phyloP scores from a whole-genome alignment of 169 alveolate species.

The Amoebophrya sp. region DNA sequence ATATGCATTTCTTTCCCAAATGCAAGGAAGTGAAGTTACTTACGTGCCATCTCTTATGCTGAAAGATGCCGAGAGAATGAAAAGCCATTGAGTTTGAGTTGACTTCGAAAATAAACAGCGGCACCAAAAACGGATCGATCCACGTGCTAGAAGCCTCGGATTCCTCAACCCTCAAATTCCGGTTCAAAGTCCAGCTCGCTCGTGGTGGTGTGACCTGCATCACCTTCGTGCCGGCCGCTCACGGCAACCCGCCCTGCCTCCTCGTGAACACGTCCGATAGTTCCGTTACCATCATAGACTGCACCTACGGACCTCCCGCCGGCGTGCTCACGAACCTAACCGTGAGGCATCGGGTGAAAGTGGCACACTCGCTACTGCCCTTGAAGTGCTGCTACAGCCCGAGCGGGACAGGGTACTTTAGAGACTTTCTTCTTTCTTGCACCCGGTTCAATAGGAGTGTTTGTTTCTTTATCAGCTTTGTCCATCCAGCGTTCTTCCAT shows the following conservation, averaged over 20 bases:
- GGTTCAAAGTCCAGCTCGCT: constrained; percentile 40
- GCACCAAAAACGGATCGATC: constrained; percentile 37
- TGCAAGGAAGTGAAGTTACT: too few relatives aligned
- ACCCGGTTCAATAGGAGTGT: too few relatives aligned
- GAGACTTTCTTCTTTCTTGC: neutral
- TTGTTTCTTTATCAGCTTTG: neutral
- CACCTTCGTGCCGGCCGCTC: constrained; percentile 52
- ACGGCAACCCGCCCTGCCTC: constrained; percentile 47
- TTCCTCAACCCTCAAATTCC: constrained; percentile 43
- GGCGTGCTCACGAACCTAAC: constrained; percentile 51
- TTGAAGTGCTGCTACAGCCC: constrained; percentile 49
- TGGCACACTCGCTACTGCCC: constrained; percentile 53
- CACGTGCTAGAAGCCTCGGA: constrained; percentile 50
- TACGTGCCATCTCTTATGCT: too few relatives aligned
- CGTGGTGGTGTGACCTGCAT: constrained; percentile 52
- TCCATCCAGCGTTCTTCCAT: neutral
- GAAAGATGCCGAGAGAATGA: too few relatives aligned
- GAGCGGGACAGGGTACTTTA: constrained; percentile 42
- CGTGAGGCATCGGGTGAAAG: constrained; percentile 45
- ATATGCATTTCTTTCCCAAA: too few relatives aligned
- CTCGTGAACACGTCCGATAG: constrained; percentile 54
- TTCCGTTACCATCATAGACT: constrained; percentile 43
- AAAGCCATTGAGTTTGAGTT: too few relatives aligned
- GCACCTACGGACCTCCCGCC: constrained; percentile 44
- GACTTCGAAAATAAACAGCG: too few relatives aligned